Conservation (phyloP, 2,329 filamentous ascomycete species). For the Fusarium aywerte region DNA sequence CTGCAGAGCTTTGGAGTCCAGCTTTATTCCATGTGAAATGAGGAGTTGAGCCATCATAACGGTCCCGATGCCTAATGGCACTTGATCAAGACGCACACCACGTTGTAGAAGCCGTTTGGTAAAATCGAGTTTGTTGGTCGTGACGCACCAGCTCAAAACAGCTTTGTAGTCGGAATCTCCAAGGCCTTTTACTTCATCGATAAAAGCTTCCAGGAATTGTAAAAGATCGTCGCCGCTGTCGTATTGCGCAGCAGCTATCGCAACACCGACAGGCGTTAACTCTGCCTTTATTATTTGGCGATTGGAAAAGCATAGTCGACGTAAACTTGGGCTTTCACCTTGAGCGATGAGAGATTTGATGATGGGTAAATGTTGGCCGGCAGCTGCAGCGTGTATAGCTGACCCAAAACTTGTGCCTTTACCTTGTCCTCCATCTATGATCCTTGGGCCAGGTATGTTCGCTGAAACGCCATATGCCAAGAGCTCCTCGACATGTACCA, state of each 20-base stretch:
- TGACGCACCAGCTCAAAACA: not conserved
- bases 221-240: not conserved
- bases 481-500: not conserved
- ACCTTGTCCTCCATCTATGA: constrained; percentile 12
- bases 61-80: not conserved
- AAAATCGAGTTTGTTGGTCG: not conserved
- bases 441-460: not conserved
- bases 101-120: not conserved
- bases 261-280: not conserved
- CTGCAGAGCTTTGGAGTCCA: not conserved
- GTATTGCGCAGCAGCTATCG: not conserved
- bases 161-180: not conserved
- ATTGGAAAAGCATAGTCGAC: not conserved
- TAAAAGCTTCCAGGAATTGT: not conserved
- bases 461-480: not conserved
- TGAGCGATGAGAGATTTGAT: not conserved
- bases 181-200: not conserved
- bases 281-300: rapidly evolving
- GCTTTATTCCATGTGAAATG: not conserved
- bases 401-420: not conserved
- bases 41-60: constrained; percentile 7
- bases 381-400: constrained; percentile 21
- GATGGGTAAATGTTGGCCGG: rapidly evolving
- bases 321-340: not conserved
- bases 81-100: not conserved